Evolutionary conservation across 2,329 filamentous ascomycete species (phyloP).

Genomic region (Trichophyton benhamiae): DNA sequence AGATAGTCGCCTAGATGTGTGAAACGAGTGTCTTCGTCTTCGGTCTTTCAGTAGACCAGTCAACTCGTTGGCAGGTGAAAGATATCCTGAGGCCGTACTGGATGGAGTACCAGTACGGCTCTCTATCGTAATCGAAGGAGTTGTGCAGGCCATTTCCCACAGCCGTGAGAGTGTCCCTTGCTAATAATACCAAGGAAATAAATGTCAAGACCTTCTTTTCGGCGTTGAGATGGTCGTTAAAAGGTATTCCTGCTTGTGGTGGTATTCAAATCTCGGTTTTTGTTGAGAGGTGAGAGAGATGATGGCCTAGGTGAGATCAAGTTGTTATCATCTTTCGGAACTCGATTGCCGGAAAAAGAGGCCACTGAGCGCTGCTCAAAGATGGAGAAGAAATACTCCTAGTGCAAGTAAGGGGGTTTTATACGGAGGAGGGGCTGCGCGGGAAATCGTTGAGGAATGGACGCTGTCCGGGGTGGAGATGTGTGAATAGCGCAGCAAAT

Average conservation of each 20-base stretch:
- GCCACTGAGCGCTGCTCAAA: not conserved
- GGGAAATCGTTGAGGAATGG: not conserved
- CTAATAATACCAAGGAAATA: not conserved
- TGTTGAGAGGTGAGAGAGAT: not conserved
- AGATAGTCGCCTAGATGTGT: constrained; percentile 30
- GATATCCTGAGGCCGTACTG: constrained; percentile 17
- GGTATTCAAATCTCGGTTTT: not conserved
- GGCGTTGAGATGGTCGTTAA: not conserved
- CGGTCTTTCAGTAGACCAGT: constrained; percentile 28
- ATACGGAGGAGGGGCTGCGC: not conserved
- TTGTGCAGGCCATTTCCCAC: constrained; percentile 27
- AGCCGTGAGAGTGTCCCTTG: not conserved
- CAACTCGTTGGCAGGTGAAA: constrained; percentile 22
- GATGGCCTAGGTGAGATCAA: not conserved
- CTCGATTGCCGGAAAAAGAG: not conserved
- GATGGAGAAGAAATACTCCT: not conserved
- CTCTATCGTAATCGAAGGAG: constrained; percentile 30
- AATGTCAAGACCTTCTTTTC: not conserved
- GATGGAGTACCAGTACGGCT: constrained; percentile 16
- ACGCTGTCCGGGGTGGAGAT: not conserved
- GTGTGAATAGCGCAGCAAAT: not conserved
- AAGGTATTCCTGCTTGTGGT: not conserved
- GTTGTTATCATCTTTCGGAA: not conserved
- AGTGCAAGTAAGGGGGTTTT: not conserved
- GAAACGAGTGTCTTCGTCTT: constrained; percentile 35